Conservation (phyloP, 2,329 filamentous ascomycete genomes). For the Verticillium nonalfalfae region DNA sequence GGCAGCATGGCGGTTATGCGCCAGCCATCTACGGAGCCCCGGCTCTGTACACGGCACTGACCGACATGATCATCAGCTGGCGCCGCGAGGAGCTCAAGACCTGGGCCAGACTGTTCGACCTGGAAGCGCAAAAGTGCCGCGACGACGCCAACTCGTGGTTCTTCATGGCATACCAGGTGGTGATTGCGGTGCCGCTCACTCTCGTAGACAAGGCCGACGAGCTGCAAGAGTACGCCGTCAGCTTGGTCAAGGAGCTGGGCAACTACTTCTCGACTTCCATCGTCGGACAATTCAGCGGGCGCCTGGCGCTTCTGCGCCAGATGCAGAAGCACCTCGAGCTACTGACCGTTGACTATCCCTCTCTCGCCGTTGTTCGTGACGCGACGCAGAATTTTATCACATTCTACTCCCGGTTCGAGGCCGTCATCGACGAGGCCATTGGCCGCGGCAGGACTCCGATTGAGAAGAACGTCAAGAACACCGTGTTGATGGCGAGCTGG, state of each 20-base stretch:
- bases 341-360: constrained; percentile 52
- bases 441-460: constrained; percentile 61
- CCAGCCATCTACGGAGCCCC: constrained; percentile 70
- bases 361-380: constrained; percentile 50
- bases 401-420: constrained; percentile 68
- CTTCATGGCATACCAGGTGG: constrained; percentile 90
- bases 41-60: constrained; percentile 69
- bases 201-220: constrained; percentile 54
- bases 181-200: constrained; percentile 68
- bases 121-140: constrained; percentile 69
- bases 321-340: constrained; percentile 59
- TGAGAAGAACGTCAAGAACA: constrained; percentile 90
- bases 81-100: constrained; percentile 84
- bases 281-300: constrained; percentile 71
- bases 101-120: constrained; percentile 83
- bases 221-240: constrained; percentile 56
- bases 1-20: constrained; percentile 82
- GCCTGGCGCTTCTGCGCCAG: constrained; percentile 64
- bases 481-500: constrained; percentile 93
- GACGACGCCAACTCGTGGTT: constrained; percentile 86
- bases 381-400: constrained; percentile 71
- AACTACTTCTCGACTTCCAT: constrained; percentile 74
- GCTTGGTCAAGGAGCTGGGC: constrained; percentile 70
- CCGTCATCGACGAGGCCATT: constrained; percentile 58
- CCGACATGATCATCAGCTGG: constrained; percentile 79